These are phyloP conservation scores for Cynara cardunculus DNA, from an alignment of 129 eudicot genomes.

Conservation along the genomic window DNA sequence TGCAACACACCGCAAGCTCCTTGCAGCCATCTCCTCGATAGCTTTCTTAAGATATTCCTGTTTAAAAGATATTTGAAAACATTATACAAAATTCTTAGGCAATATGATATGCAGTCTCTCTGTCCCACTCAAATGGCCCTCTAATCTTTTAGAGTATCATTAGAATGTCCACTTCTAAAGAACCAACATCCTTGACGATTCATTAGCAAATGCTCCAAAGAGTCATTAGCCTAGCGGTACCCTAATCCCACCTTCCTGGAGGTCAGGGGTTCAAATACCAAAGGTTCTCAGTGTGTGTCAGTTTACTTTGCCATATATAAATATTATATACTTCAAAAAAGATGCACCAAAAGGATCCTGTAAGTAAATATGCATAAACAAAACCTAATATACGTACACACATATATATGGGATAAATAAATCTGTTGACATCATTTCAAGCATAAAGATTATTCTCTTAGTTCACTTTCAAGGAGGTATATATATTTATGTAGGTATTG, in stretches of 20 bases:
- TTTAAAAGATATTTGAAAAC: neutral
- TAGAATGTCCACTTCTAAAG: too few species aligned
- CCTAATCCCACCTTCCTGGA: too few species aligned
- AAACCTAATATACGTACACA: neutral
- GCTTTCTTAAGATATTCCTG: slow-evolving; percentile 58
- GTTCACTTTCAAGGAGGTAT: neutral
- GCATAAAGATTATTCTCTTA: neutral
- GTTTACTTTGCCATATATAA: neutral
- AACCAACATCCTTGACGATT: too few species aligned
- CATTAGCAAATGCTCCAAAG: too few species aligned
- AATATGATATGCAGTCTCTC: neutral
- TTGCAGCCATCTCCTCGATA: slow-evolving; percentile 79
- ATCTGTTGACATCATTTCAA: neutral
- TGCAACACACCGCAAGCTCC: slow-evolving; percentile 88
- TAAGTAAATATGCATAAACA: neutral
- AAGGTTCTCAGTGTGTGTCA: neutral
- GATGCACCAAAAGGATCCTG: neutral
- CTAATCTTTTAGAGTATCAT: neutral
- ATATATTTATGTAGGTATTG: neutral
- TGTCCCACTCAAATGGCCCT: neutral
- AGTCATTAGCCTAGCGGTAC: too few species aligned
- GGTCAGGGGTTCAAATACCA: neutral
- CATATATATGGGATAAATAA: neutral
- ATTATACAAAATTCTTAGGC: neutral
- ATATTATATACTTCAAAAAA: too few species aligned